Percentiles rank a stretch among this genome's conserved stretches.
phyloP scores from a whole-genome alignment of 1,139 yeast species.

The Geotrichum europaeum region DNA sequence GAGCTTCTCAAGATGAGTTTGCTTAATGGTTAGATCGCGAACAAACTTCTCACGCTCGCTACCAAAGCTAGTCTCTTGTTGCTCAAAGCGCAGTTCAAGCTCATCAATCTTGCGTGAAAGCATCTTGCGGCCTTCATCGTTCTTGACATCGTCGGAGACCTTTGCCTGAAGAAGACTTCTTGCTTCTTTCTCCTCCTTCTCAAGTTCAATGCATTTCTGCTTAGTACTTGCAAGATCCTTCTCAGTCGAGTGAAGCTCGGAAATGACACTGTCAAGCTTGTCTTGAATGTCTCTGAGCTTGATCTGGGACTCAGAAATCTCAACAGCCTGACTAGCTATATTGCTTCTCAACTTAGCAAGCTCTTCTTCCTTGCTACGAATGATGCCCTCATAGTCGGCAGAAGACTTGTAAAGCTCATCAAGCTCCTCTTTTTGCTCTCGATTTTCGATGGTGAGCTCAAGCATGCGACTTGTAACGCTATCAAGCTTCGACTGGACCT shows the following conservation, averaged over 20 bases:
- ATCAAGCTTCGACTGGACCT: conserved; percentile 28
- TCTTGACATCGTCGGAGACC: conserved; percentile 22
- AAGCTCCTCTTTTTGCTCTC: conserved; percentile 34
- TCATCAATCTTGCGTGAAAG: conserved; percentile 25
- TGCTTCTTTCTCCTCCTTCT: conserved; percentile 28
- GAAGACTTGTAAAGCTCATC: conserved; percentile 37
- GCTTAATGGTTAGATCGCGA: conserved; percentile 28
- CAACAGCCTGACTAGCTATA: conserved; percentile 27
- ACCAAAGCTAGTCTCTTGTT: conserved; percentile 26
- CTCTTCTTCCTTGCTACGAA: conserved; percentile 38
- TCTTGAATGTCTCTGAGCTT: conserved; percentile 20
- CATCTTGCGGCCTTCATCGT: conserved; percentile 24
- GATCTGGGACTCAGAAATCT: conserved; percentile 7
- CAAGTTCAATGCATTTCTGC: conserved; percentile 27
- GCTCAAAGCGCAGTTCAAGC: conserved; percentile 24
- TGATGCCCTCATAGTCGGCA: conserved; percentile 35
- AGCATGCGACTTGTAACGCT: conserved; percentile 39
- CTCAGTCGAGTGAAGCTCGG: conserved; percentile 21
- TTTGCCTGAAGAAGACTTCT: conserved; percentile 29
- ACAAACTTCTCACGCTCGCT: conserved; percentile 23
- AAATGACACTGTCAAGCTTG: conserved; percentile 21
- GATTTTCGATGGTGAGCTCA: conserved; percentile 47
- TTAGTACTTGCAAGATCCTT: conserved; percentile 29
- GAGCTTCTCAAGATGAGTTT: conserved; percentile 24
- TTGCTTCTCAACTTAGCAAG: conserved; percentile 28